Percentiles rank a stretch among this genome's conserved stretches.
phyloP scores from a whole-genome alignment of 1,284 basidiomycete species.

The Heliocybe sulcata region DNA sequence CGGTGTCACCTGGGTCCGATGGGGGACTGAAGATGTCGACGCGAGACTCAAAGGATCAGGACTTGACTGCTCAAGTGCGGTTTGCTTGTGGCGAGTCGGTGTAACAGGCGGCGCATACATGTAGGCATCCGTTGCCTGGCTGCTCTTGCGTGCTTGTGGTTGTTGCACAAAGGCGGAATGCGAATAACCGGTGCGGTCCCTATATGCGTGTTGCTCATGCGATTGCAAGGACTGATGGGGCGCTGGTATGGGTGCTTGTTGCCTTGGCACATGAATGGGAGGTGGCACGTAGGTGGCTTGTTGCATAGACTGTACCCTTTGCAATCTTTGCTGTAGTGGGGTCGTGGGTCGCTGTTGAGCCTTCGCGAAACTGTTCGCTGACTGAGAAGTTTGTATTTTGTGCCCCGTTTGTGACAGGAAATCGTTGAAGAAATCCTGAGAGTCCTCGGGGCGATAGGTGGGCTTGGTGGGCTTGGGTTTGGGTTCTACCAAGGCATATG shows the following conservation, averaged over 20 bases:
- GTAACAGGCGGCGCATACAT: background rate
- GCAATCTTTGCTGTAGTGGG: background rate
- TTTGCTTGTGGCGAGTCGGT: conserved; percentile 6
- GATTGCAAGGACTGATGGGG: background rate
- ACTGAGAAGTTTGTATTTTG: conserved; percentile 17
- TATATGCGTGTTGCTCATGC: background rate
- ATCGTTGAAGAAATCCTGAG: conserved; percentile 51
- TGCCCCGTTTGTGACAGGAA: conserved; percentile 50
- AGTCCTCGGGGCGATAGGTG: conserved; percentile 46
- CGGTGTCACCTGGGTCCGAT: conserved; percentile 33
- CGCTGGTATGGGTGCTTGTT: background rate
- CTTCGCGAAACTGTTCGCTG: background rate
- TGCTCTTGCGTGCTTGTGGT: background rate
- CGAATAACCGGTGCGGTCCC: background rate
- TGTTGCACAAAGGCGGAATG: background rate
- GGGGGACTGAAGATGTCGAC: conserved; percentile 12
- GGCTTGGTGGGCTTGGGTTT: conserved; percentile 22
- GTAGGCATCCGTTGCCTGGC: background rate
- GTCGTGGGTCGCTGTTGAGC: background rate
- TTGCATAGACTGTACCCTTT: background rate
- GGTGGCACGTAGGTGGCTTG: background rate
- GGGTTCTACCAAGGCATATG: conserved; percentile 56
- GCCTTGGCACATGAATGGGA: background rate
- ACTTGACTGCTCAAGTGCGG: conserved; percentile 15
- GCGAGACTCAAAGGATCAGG: conserved; percentile 44